Base-by-base conservation (phyloP, 2,329 filamentous ascomycete genomes). In the Aaosphaeria arxii region DNA sequence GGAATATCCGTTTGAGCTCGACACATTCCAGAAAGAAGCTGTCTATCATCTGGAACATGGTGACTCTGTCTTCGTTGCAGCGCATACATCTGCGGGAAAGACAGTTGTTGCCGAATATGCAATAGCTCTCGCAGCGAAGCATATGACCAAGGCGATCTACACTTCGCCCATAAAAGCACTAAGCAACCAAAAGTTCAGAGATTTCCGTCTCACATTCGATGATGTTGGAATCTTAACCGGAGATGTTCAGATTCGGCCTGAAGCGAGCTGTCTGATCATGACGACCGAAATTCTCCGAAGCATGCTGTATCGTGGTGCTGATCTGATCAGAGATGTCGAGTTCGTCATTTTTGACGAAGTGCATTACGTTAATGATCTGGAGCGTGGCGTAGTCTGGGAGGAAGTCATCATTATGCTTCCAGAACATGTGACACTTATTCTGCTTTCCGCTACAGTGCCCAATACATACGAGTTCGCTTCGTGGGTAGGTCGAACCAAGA, bases 341-440 rank as follows among this genome's bases (percentile, higher is more conserved):
- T 99, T 95, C 67, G 94, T 99, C 58, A 96, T 99, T 43, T 99
- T 99, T 54, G 94, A 99, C 62, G 94, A 99, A 71, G 94, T 99
- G 2, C 94, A 99, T 72, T 99, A 99, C 66, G 92, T 99, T 56
- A 99, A 97, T 65, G 94, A 99, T 67, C 81, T 88, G 29, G 94
- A 97, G 69, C 83, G 94, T 72, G 94, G 94, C 63, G 94, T 99
- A 5, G 94, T 99, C 0, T 99, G 94, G 94, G 94, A 99, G 71
- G 94, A 99, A 71, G 94, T 99, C 61, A 99, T 99, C 64, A 99
- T 99, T 63, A 97, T 99, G 94, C 79, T 99, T 47, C 94, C 94
- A 0, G 91, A 96, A 67, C 94, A 99, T 72, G 90, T 99, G 36
- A 95, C 94, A 2, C 80, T 99, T 24, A 99, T 99, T 57, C 77